A percentile compares a stretch with the other conserved stretches of the same genome.
These are phyloP conservation scores for Ambrosia trifida DNA, from an alignment of 129 eudicot species.

Conservation along the genomic window DNA sequence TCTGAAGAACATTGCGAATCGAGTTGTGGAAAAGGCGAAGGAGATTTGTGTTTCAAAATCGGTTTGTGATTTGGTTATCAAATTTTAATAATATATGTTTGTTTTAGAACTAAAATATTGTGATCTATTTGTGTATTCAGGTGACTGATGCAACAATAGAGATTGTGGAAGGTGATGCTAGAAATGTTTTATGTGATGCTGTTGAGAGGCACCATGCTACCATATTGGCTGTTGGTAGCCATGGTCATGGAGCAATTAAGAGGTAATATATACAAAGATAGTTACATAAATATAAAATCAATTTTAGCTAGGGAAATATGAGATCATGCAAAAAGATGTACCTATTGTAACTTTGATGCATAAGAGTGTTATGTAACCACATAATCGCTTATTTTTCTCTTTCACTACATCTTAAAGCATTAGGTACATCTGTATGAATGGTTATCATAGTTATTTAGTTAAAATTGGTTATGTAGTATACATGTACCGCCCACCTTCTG, in stretches of 20 bases:
- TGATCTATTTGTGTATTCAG: conserved; percentile 28
- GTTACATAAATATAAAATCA: neutral
- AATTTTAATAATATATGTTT: too few relatives aligned
- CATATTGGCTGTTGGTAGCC: conserved; percentile 81
- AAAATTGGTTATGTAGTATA: neutral
- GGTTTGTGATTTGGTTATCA: conserved; percentile 35
- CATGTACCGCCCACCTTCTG: too few relatives aligned
- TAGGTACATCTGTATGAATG: too few relatives aligned
- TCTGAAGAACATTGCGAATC: conserved; percentile 70
- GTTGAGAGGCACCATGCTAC: conserved; percentile 81
- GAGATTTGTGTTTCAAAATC: conserved; percentile 60
- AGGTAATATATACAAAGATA: conserved; percentile 41
- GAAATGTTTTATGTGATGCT: conserved; percentile 77
- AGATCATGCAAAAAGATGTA: too few relatives aligned
- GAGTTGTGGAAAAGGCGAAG: conserved; percentile 65
- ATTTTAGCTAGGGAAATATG: neutral
- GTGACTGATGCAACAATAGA: conserved; percentile 61
- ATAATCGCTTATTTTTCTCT: too few relatives aligned
- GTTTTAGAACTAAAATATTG: neutral
- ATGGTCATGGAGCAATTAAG: conserved; percentile 86
- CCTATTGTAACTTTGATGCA: too few relatives aligned
- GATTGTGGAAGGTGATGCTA: conserved; percentile 77
- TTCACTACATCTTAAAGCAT: too few relatives aligned
- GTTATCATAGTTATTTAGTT: neutral
- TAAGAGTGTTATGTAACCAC: too few relatives aligned